Base-by-base conservation (phyloP, 2,329 filamentous ascomycete species). In the Dactylonectria estremocensis region DNA sequence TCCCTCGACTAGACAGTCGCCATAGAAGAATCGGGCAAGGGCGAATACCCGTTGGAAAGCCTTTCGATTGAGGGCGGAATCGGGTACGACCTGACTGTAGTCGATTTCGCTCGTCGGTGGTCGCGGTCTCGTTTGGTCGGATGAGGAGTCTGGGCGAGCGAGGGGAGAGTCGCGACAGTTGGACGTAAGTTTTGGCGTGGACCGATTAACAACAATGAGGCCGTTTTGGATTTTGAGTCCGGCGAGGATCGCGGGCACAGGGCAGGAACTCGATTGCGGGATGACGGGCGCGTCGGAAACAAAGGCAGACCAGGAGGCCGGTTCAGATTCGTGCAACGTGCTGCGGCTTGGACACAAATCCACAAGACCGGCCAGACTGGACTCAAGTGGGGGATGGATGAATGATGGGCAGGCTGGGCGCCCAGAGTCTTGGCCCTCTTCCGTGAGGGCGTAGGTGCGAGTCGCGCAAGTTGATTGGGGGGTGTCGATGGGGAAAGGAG, bases 1-100 rank as follows among this genome's bases (percentile, higher is more conserved):
- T 68, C 50, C 45, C 45, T 43, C 20, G 63, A 64, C 68, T 74
- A 76, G 65, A 64, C 35, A 59, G 63, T 59, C 67, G 74, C 74
- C 74, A 76, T 76, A 62, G 33, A 69, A 61, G 64, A 50, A 31
- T 49, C 43, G 37, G 13, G n/a, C 45, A 20, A 20, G 8, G 43
- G 55, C 57, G 53, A 45, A 56, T 20, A 50, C 22, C 28, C 20
- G 46, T 14, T 40, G 56, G 24, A 54, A 43, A 43, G 35, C 22
- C 48, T 57, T 22, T 68, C 28, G 59, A 20, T 5, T 22, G 49
- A 53, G 22, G 52, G 20, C 33, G 18, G 13, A 50, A 9, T 31
- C 16, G 55, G 40, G 33, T 59, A 4, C 31, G 67, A 52, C 55
- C 55, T 35, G 64, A 40, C 14, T 64, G 24, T 46, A 48, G 43